Base-by-base conservation (phyloP, 164 flowering plant species). In the Tetracentron sinense region DNA sequence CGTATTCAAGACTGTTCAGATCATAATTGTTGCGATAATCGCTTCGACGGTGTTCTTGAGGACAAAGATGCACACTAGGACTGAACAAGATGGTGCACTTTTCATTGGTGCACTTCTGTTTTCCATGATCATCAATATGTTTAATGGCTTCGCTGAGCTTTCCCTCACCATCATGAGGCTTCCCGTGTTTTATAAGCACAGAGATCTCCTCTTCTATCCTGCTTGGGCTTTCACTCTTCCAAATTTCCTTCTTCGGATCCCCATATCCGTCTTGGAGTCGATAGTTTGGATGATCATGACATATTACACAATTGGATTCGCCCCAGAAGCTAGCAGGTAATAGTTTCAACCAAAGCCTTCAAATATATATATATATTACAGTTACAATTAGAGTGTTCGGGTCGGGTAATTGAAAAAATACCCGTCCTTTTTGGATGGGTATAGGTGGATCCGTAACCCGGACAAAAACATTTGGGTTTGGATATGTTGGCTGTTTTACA, bases 131-230 rank as follows among this genome's bases (percentile, higher is more conserved):
- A 74, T 64, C 11, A 92, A 89, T 76, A 87, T 87, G 85, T 95
- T 95, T 76, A 95, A 92, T 69, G 97, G 99, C 0, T 90, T 92
- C 33, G 67, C 99, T 1, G 99, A 95, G 81, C 83, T 90, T 2
- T 29, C 99, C 2, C 51, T 86, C 21, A 82, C 83, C 25, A 85
- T 95, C 38, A 23, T 28, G 11, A 83, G 99, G 69, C 96, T 95
- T 70, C 99, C 99, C 2, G 97, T 95, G 30, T 87, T 95, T 64
- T 90, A 88, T 77, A 95, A 95, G 85, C 98, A 95, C 0, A 78
- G 99, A 52, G 98, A 92, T 61, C 86, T 85, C 42, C 75, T 83
- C 17, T 87, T 95, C 60, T 89, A 90, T 35, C 99, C 99, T 0
- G 65, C 95, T 6, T 95, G 99, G 99, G 75, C 83, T 53, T 90